Base-by-base conservation (phyloP, 176 grass and related monocot genomes). In the Avena sativa region DNA sequence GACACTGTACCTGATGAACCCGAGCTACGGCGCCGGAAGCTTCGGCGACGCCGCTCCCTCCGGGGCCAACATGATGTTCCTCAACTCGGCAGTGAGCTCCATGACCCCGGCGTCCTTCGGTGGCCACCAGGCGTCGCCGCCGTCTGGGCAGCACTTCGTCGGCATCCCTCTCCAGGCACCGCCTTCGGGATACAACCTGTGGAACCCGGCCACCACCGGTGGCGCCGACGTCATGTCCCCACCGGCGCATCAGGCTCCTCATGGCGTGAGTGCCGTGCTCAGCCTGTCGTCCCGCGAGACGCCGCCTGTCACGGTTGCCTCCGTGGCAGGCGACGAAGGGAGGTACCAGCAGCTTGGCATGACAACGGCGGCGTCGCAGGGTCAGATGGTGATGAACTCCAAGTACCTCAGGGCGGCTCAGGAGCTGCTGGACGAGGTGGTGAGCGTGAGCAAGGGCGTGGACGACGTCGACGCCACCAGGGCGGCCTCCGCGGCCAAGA, bases 1-100 rank as follows among this genome's bases (percentile, higher is more conserved):
- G 77, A 99, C 97, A 15, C 91, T 99, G 23, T 99, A 99, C 83
- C 92, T 99, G 21, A 97, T 99, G 97, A 99, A 99, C 80, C 97
- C 97, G 17, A 85, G 85, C 85, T 99, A 93, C 63, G 86, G 65
- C 20, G 88, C 90, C 57, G 88, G 65, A 10, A 88, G 91, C 62
- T 97, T 92, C 85, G 4, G 66, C 17, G 94, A 94, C 78, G 68
- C 88, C 57, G 28, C 81, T 21, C 88, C 91, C 1, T 74, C 53
- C 5, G 85, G 87, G 14, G 77, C 94, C 76, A 99, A 93, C 91
- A 99, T 99, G 97, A 90, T 93, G 85, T 89, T 99, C 28, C 87
- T 99, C 47, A 99, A 99, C 74, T 94, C 97, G 58, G 67, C 93
- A 1, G 79, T 92, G 69, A 93, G 80, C 79, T 93, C 93, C 62